phyloP scores from a whole-genome alignment of 2,329 filamentous ascomycete species.

The Ceratocystis lukuohia region DNA sequence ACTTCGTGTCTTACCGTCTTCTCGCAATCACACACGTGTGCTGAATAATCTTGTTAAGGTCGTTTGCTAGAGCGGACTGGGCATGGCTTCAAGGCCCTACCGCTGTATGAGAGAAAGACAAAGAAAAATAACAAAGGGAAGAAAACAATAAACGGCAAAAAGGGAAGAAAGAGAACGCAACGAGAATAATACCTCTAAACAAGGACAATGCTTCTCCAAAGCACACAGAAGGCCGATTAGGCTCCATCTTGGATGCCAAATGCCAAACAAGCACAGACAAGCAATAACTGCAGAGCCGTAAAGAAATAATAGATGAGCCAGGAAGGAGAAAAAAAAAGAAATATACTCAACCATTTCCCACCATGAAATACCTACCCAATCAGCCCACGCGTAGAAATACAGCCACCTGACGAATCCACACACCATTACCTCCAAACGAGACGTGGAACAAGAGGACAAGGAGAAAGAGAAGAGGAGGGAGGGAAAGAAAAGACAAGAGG shows the following conservation, averaged over 20 bases:
- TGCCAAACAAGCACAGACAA: background rate
- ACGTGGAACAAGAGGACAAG: constrained; percentile 22
- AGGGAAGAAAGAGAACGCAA: background rate
- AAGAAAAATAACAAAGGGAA: constrained; percentile 1
- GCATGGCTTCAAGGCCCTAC: background rate
- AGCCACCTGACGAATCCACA: constrained; percentile 10
- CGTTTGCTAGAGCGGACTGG: constrained; percentile 7
- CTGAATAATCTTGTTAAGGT: background rate
- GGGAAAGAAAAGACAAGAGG: too few relatives aligned
- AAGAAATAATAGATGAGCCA: constrained; percentile 22
- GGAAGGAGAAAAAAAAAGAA: constrained; percentile 25
- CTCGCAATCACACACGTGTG: background rate
- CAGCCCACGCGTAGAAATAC: constrained; percentile 13
- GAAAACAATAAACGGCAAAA: background rate
- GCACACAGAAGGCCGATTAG: background rate
- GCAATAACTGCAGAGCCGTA: background rate
- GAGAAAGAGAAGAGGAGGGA: background rate
- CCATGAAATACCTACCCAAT: constrained; percentile 7
- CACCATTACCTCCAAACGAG: constrained; percentile 11
- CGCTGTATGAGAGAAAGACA: constrained; percentile 8
- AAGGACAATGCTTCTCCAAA: background rate
- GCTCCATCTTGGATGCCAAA: too few relatives aligned
- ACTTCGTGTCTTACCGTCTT: constrained; percentile 6
- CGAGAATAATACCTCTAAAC: background rate
- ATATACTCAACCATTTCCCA: constrained; percentile 21